Percentiles rank a stretch among this genome's conserved stretches.
Conservation (phyloP, 2,329 filamentous ascomycete genomes). For the Whalleya microplaca region DNA sequence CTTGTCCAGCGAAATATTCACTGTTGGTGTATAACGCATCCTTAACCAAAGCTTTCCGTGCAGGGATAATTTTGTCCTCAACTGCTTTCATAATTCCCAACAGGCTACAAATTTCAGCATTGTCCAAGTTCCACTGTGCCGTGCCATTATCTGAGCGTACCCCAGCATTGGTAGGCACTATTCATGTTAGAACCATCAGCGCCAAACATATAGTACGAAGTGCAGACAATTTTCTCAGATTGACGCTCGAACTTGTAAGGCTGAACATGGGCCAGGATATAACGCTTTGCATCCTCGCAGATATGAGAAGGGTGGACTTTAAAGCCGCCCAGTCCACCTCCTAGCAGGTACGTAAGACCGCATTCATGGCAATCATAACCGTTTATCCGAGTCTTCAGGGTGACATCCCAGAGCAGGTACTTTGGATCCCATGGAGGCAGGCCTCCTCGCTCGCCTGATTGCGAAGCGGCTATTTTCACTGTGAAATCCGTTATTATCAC, state of each 20-base stretch:
- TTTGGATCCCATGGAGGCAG: slow-evolving; percentile 3
- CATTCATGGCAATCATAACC: not conserved
- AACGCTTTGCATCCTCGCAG: slow-evolving; percentile 9
- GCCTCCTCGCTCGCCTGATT: slow-evolving; percentile 5
- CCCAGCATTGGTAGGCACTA: not conserved
- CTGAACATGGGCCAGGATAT: not conserved
- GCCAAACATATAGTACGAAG: not conserved
- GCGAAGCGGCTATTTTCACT: no score
- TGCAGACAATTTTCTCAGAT: not conserved
- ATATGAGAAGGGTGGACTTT: slow-evolving; percentile 16
- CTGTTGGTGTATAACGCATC: slow-evolving; percentile 13
- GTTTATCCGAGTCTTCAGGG: no score
- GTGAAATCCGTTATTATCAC: no score
- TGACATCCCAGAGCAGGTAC: not conserved
- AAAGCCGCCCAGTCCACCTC: not conserved
- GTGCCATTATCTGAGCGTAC: not conserved
- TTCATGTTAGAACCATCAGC: not conserved
- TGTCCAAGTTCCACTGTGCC: slow-evolving; percentile 15
- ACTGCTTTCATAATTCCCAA: slow-evolving; percentile 1
- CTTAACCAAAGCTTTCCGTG: slow-evolving; percentile 1
- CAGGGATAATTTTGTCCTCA: slow-evolving; percentile 4
- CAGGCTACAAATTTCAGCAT: slow-evolving; percentile 5
- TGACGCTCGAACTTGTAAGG: slow-evolving; percentile 2
- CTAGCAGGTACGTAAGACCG: not conserved
- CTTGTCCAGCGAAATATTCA: slow-evolving; percentile 10